Evolutionary conservation across 495 filamentous ascomycete genomes (phyloP).

Genomic region (Neurospora sp.): DNA sequence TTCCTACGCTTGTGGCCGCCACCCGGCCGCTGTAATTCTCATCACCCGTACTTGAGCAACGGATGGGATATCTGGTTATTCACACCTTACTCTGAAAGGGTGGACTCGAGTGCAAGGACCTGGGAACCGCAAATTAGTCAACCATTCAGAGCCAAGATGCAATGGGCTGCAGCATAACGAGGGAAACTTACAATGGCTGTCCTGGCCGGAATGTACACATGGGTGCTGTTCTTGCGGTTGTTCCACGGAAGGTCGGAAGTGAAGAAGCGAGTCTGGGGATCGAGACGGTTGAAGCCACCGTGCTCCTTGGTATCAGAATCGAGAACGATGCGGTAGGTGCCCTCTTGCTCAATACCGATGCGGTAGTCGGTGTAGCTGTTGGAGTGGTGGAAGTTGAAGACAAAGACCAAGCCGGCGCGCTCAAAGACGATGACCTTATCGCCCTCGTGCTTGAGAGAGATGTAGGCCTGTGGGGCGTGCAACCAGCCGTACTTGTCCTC

Average conservation of each 20-base stretch:
- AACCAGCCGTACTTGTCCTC: slow-evolving; percentile 93
- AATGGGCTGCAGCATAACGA: neutral
- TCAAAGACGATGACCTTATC: slow-evolving; percentile 98
- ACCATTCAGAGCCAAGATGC: neutral
- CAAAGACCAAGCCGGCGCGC: slow-evolving; percentile 77
- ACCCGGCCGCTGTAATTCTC: neutral
- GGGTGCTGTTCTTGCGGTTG: slow-evolving; percentile 73
- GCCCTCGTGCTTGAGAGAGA: slow-evolving; percentile 84
- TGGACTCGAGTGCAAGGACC: slow-evolving; percentile 26
- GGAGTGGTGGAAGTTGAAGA: slow-evolving; percentile 94
- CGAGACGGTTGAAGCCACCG: slow-evolving; percentile 71
- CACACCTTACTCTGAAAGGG: neutral
- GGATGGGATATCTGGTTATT: neutral
- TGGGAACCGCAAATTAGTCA: slow-evolving; percentile 3
- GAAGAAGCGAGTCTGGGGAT: slow-evolving; percentile 73
- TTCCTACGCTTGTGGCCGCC: neutral
- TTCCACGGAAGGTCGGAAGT: slow-evolving; percentile 89
- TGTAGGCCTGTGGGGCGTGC: slow-evolving; percentile 74
- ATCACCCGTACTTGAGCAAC: neutral
- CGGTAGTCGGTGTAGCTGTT: slow-evolving; percentile 86
- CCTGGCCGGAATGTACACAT: slow-evolving; percentile 81
- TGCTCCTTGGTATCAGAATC: slow-evolving; percentile 69
- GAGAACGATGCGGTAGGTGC: slow-evolving; percentile 82
- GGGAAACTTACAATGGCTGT: slow-evolving; percentile 66
- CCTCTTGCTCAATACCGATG: slow-evolving; percentile 71